phyloP scores from a whole-genome alignment of 192 early-diverging fungal species.

The Coemansia interrupta region DNA sequence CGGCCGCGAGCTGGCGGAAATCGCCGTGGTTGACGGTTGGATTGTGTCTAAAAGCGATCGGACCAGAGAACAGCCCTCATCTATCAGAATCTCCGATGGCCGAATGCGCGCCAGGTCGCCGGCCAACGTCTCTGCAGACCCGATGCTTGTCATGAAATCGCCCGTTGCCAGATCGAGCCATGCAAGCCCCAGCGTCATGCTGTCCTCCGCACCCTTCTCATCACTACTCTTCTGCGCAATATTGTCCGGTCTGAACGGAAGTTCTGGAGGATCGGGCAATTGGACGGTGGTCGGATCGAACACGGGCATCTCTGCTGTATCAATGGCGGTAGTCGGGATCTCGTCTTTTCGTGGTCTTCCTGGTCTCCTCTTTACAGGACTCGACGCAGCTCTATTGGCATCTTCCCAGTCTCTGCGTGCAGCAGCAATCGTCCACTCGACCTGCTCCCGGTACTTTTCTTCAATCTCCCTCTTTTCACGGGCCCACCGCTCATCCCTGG shows the following conservation, averaged over 20 bases:
- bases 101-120: constrained; percentile 78
- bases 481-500: constrained; percentile 11
- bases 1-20: constrained; percentile 7
- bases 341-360: constrained; percentile 13
- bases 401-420: constrained; percentile 13
- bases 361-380: background rate
- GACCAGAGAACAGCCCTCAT: constrained; percentile 14
- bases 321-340: background rate
- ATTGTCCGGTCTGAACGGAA: background rate
- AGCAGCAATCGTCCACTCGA: constrained; percentile 7
- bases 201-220: background rate
- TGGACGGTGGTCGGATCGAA: constrained; percentile 22
- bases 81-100: constrained; percentile 77
- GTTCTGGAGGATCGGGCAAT: constrained; percentile 13
- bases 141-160: constrained; percentile 71
- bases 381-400: background rate
- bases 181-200: constrained; percentile 61
- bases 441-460: background rate
- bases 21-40: constrained; percentile 10
- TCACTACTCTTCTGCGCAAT: background rate
- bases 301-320: background rate
- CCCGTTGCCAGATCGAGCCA: constrained; percentile 93
- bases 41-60: constrained; percentile 4
- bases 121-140: constrained; percentile 48
- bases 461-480: constrained; percentile 4